Evolutionary conservation across 2,329 filamentous ascomycete species (phyloP), one percentile per base, ranked within the genome.

Genomic region (Boeremia exigua): DNA sequence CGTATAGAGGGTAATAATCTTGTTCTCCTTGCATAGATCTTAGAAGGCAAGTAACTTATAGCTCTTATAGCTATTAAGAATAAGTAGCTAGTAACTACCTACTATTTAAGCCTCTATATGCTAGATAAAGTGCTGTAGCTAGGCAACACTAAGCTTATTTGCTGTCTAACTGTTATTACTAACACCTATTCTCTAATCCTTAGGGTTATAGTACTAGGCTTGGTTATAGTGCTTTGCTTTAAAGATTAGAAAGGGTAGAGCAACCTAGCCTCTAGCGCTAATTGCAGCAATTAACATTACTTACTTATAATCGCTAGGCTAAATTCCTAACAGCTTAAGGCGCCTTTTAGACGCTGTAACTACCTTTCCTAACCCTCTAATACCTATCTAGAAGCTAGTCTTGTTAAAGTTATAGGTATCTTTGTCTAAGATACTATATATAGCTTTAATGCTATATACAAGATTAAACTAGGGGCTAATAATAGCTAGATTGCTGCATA

Each of bases 21-120:
- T 44, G 15, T 14, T 44, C 40, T 32, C 28, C 43, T 46, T 15
- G 15, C 43, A 46, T 9, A 46, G 30, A 36, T 46, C 45, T 23
- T 48, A 30, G 45, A 48, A 48, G 33, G 45, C 23, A 55, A 73
- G 58, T 77, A 28, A 61, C 43, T 59, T 50, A 8, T 53, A n/a
- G 40, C 56, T 48, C 33, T 48, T 17, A n/a, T 49, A 34, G 32
- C 51, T 37, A 15, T 37, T 44, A 56, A 43, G 40, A 52, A 46
- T 43, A 23, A 47, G 45, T 46, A 36, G 56, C 49, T 17, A 23
- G 36, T 46, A 39, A 43, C 32, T 33, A 58, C 54, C 57, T 40
- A 61, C 44, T 29, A 29, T 29, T 10, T 29, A 12, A 14, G 32
- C 14, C 7, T 29, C 6, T 29, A 12, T 33, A 12, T 33, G 32